phyloP scores from a whole-genome alignment of 306 rosid species.

The Chamaecrista fasciculata region DNA sequence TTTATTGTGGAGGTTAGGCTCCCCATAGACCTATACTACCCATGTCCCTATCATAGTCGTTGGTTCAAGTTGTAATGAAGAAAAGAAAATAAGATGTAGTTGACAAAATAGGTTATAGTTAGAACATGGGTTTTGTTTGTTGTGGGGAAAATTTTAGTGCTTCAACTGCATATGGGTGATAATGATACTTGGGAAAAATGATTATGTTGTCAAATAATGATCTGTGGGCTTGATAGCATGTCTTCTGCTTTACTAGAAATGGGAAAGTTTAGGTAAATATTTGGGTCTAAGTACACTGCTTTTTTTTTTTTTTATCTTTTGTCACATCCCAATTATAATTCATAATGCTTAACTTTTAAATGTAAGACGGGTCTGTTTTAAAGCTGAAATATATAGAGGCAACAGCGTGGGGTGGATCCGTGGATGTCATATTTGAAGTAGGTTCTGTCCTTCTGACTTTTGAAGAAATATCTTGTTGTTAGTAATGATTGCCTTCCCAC shows the following conservation, averaged over 20 bases:
- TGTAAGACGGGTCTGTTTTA: neutral
- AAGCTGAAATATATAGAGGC: neutral
- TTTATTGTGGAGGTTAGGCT: too few relatives aligned
- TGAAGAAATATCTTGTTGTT: neutral
- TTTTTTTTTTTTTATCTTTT: too few relatives aligned
- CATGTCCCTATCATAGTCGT: too few relatives aligned
- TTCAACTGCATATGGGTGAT: neutral
- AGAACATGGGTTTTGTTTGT: neutral
- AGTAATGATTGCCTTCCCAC: neutral
- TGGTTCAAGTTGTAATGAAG: neutral
- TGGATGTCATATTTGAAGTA: neutral
- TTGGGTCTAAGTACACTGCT: neutral
- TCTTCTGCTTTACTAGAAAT: neutral
- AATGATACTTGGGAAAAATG: neutral
- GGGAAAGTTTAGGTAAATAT: neutral
- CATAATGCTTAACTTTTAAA: neutral
- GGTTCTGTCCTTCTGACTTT: too few relatives aligned
- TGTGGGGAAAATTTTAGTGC: neutral
- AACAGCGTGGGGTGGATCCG: neutral
- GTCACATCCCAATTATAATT: neutral
- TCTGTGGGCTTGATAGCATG: slow-evolving; percentile 12
- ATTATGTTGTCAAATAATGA: slow-evolving; percentile 10
- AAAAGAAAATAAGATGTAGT: neutral
- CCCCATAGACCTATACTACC: too few relatives aligned
- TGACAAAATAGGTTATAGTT: neutral